phyloP scores from a whole-genome alignment of 148 eudicot species.

The Spergularia bocconei region DNA sequence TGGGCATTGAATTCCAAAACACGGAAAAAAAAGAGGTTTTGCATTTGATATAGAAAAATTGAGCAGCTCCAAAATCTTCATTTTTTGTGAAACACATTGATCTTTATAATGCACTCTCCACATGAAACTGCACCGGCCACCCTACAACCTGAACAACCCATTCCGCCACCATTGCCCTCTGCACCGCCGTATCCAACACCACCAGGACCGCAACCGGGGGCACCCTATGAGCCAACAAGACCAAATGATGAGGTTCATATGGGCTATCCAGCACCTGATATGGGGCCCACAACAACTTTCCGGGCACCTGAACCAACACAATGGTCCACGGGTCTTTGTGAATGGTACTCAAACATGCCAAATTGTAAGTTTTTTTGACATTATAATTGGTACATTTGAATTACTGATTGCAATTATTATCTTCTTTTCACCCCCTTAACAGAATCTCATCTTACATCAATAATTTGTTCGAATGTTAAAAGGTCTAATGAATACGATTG shows the following conservation, averaged over 20 bases:
- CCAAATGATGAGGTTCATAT: background rate
- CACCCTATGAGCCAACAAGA: background rate
- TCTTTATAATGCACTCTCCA: conserved; percentile 3
- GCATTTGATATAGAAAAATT: background rate
- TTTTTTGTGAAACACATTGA: background rate
- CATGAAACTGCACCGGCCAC: background rate
- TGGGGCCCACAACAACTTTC: background rate
- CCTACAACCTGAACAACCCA: background rate
- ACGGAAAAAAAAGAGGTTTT: too few relatives aligned
- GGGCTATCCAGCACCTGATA: conserved; percentile 6
- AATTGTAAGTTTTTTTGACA: conserved; percentile 22
- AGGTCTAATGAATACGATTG: too few relatives aligned
- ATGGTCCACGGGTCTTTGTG: conserved; percentile 31
- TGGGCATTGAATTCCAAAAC: too few relatives aligned
- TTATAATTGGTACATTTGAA: too few relatives aligned
- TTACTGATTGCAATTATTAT: too few relatives aligned
- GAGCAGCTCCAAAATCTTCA: background rate
- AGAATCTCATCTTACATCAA: too few relatives aligned
- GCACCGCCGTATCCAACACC: background rate
- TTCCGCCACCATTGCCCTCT: background rate
- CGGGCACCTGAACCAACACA: background rate
- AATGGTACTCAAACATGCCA: conserved; percentile 13
- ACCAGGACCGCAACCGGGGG: background rate
- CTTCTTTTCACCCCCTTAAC: too few relatives aligned
- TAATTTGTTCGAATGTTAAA: too few relatives aligned